Base-by-base conservation (phyloP, 177 flowering plant species). In the Vitis hybrid region DNA sequence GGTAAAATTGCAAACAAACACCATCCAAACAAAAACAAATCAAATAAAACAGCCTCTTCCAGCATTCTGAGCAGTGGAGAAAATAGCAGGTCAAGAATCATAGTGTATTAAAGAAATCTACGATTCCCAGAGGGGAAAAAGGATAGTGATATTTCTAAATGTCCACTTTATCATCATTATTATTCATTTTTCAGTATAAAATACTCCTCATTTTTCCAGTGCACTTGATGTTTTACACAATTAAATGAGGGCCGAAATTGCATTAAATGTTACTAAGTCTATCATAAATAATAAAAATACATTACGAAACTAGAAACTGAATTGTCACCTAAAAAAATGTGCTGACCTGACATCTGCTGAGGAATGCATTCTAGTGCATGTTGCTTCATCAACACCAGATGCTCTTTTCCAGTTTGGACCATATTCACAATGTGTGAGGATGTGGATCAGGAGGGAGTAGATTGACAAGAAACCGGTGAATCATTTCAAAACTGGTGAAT, bases 401-500 rank as follows among this genome's bases (percentile, higher is more conserved):
- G 26, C 17, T 26, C 2, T 2, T 7, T 60, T 34, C 4, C 48
- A 13, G 45, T 32, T 66, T 14, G 19, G 6, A 1, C 3, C 61
- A 67, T 58, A 51, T 62, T 81, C 79, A 82, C 56, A 89, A 71
- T 62, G 91, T 70, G 23, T 89, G 94, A 62, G 83, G 79, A 0
- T 85, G 90, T 40, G 91, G 78, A 66, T 86, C 90, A 23, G 91
- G 80, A 62, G 87, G 87, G 69, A 79, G 79, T 50, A 70, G 10
- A 14, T 73, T 75, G 56, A 86, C 72, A 14, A 93, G 89, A 77
- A 82, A 93, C 6, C 94, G 86, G 70, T 90, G 94, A 75, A 93
- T 91, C 98, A 95, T 91, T 81, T 95, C 98, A 74, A 93, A 95
- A 81, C 99, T 95, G 66, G 99, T 93, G 72, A 95, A 95, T 57